phyloP scores from a whole-genome alignment of 176 grass and related monocot species.

The Musa troglodytarum region DNA sequence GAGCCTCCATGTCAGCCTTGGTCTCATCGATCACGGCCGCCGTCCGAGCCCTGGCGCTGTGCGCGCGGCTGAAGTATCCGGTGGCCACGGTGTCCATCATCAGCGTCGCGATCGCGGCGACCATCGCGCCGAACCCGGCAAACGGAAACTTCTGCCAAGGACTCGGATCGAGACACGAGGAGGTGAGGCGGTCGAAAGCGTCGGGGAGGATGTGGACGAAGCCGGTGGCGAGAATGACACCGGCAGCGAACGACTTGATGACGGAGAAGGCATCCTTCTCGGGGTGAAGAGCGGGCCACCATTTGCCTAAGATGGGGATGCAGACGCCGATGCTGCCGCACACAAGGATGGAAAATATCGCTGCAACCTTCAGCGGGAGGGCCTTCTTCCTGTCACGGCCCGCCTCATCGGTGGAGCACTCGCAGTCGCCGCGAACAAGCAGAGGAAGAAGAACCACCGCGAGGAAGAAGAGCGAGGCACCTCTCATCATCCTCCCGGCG shows the following conservation, averaged over 20 bases:
- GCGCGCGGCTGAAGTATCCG: constrained; percentile 45
- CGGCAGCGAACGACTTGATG: constrained; percentile 9
- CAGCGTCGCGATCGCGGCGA: constrained; percentile 29
- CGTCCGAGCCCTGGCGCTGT: constrained; percentile 10
- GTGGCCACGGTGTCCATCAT: constrained; percentile 60
- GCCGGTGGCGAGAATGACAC: constrained; percentile 7
- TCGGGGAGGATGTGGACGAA: constrained; percentile 13
- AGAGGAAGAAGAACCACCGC: neutral
- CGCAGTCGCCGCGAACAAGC: neutral
- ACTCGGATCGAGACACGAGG: neutral
- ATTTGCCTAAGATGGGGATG: constrained; percentile 5
- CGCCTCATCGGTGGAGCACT: neutral
- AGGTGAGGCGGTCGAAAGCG: neutral
- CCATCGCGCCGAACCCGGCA: constrained; percentile 1
- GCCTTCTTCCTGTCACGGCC: neutral
- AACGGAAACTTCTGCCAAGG: constrained; percentile 5
- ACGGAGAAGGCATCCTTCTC: neutral
- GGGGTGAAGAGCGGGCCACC: neutral
- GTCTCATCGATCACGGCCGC: neutral
- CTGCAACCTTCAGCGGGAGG: neutral
- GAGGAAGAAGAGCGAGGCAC: neutral
- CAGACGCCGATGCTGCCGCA: constrained; percentile 2
- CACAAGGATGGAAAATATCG: neutral
- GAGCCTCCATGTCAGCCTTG: neutral
- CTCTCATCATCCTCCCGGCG: neutral